phyloP scores from a whole-genome alignment of 2,329 filamentous ascomycete genomes.

The Fusarium incarnatum region DNA sequence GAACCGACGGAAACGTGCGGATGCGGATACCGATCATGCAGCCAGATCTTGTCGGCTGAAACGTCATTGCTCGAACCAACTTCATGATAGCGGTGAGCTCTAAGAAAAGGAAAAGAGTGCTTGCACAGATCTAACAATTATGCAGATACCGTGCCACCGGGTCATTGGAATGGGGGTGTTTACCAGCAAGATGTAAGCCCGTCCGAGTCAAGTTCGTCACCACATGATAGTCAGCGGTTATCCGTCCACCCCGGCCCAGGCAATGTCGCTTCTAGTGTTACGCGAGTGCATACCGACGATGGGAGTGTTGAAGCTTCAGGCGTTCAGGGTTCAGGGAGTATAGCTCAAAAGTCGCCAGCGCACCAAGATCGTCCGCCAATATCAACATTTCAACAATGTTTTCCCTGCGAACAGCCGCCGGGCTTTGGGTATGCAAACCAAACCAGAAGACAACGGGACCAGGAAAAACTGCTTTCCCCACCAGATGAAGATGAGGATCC shows the following conservation, averaged over 20 bases:
- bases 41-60: slow-evolving; percentile 12
- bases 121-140: slow-evolving; percentile 1
- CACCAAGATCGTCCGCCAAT: neutral
- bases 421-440: neutral
- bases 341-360: neutral
- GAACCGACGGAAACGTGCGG: slow-evolving; percentile 20
- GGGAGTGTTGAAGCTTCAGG: slow-evolving; percentile 1
- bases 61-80: slow-evolving; percentile 31
- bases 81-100: neutral
- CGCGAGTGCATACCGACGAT: slow-evolving; percentile 6
- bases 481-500: neutral
- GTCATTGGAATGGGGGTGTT: neutral
- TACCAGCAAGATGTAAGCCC: neutral
- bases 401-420: neutral
- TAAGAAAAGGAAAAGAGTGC: neutral
- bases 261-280: neutral
- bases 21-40: slow-evolving; percentile 18
- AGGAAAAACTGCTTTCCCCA: neutral
- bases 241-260: neutral
- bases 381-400: slow-evolving; percentile 1
- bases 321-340: slow-evolving; percentile 5
- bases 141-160: slow-evolving; percentile 8
- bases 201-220: neutral
- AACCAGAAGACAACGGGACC: neutral
- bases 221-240: neutral